Percentiles rank a stretch among this genome's conserved stretches.
These are phyloP conservation scores for Phytophthora tubulina DNA, from an alignment of 352 stramenopile species.

Conservation along the genomic window DNA sequence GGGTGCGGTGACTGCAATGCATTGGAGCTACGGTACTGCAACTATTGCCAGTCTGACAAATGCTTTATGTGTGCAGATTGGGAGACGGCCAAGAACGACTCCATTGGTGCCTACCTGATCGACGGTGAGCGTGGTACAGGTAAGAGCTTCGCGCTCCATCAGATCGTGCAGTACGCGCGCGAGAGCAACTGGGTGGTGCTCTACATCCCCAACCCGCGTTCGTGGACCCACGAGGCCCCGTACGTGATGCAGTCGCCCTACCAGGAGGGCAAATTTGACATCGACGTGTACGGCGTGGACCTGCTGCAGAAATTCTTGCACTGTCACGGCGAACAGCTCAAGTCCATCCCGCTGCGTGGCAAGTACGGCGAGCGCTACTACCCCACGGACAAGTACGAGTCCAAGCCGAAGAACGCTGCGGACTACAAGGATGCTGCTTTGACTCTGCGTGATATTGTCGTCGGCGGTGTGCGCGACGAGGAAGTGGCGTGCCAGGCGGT, in stretches of 20 bases:
- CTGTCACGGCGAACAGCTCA: slow-evolving; percentile 79
- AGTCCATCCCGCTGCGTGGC: slow-evolving; percentile 66
- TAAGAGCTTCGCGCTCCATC: slow-evolving; percentile 86
- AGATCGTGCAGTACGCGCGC: slow-evolving; percentile 90
- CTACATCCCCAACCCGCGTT: slow-evolving; percentile 80
- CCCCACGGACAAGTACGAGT: slow-evolving; percentile 63
- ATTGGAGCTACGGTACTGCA: not conserved
- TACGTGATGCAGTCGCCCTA: slow-evolving; percentile 89
- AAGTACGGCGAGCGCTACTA: slow-evolving; percentile 87
- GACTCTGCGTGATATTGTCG: slow-evolving; percentile 82
- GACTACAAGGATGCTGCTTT: slow-evolving; percentile 69
- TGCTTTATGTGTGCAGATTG: slow-evolving; percentile 55
- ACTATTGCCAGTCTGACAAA: slow-evolving; percentile 2
- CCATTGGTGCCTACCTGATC: slow-evolving; percentile 70
- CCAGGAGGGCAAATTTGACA: slow-evolving; percentile 87
- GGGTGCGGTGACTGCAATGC: slow-evolving; percentile 33
- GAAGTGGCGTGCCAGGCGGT: slow-evolving; percentile 84
- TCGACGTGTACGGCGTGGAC: slow-evolving; percentile 83
- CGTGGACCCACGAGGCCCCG: slow-evolving; percentile 81
- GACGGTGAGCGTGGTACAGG: slow-evolving; percentile 85
- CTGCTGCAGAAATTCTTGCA: slow-evolving; percentile 84
- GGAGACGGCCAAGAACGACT: slow-evolving; percentile 62
- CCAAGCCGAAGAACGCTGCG: slow-evolving; percentile 74
- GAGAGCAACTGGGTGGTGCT: slow-evolving; percentile 90
- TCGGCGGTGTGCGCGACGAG: slow-evolving; percentile 84